A percentile compares a stretch with the other conserved stretches of the same genome.
These are phyloP conservation scores for Lachnum nothofagi DNA, from an alignment of 2,329 filamentous ascomycete genomes.

Conservation along the genomic window DNA sequence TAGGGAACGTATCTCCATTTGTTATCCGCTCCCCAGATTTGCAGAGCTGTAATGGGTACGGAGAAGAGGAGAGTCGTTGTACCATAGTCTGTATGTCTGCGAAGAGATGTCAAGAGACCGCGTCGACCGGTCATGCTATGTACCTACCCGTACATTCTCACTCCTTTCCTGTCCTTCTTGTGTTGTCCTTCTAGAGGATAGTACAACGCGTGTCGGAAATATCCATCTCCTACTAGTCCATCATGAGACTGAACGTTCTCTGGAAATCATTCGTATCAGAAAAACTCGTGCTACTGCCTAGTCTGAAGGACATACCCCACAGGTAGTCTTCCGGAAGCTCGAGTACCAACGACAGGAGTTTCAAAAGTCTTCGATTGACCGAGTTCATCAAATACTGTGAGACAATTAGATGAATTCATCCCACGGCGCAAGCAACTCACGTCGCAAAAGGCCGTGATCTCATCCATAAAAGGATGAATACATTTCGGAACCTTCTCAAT, in stretches of 20 bases:
- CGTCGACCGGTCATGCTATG: neutral
- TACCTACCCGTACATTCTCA: conserved; percentile 37
- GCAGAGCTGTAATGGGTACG: conserved; percentile 43
- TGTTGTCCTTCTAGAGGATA: conserved; percentile 34
- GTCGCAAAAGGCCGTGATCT: conserved; percentile 41
- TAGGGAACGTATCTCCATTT: conserved; percentile 44
- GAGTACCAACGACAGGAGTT: conserved; percentile 40
- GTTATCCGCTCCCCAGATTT: conserved; percentile 40
- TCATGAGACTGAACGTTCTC: conserved; percentile 41
- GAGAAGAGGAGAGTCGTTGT: conserved; percentile 43
- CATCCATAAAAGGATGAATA: conserved; percentile 45
- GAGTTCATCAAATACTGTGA: conserved; percentile 42
- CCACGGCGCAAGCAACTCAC: conserved; percentile 3
- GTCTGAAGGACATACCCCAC: conserved; percentile 26
- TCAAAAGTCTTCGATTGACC: conserved; percentile 41
- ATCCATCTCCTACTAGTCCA: conserved; percentile 40
- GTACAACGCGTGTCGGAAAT: conserved; percentile 43
- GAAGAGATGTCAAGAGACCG: neutral
- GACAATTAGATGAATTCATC: neutral
- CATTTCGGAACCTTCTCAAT: conserved; percentile 35
- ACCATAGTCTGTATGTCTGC: conserved; percentile 45
- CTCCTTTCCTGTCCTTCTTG: conserved; percentile 34
- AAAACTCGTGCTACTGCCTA: neutral
- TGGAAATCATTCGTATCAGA: neutral
- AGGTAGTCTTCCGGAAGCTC: conserved; percentile 42